Conservation (phyloP, 2,329 filamentous ascomycete species). For the Stagonosporopsis cucurbitacearum region DNA sequence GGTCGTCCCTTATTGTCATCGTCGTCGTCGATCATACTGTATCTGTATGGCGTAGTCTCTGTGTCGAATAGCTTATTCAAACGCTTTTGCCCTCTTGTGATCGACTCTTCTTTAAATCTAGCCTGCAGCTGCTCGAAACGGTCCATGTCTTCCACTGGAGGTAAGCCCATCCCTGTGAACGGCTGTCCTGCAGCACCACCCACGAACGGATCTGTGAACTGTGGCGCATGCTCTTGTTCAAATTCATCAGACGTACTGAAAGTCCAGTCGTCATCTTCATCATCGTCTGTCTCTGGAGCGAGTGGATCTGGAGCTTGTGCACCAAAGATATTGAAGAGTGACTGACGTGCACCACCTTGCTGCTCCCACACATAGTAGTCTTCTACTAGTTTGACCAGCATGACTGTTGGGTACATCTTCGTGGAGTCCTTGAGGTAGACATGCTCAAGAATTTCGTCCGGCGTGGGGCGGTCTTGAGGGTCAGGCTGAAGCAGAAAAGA, state of each 20-base stretch:
- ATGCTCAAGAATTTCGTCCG: slow-evolving; percentile 73
- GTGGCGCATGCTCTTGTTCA: slow-evolving; percentile 52
- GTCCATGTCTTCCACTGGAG: slow-evolving; percentile 39
- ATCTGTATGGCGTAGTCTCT: slow-evolving; percentile 63
- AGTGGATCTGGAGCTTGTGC: slow-evolving; percentile 63
- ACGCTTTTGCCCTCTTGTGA: slow-evolving; percentile 62
- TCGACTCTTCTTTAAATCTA: slow-evolving; percentile 63
- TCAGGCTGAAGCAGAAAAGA: slow-evolving; percentile 75
- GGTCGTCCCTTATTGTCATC: slow-evolving; percentile 50
- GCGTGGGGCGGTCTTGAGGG: slow-evolving; percentile 70
- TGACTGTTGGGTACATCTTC: slow-evolving; percentile 67
- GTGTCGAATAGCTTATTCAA: slow-evolving; percentile 66
- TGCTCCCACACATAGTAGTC: slow-evolving; percentile 79
- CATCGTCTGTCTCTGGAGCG: slow-evolving; percentile 49
- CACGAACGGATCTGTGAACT: slow-evolving; percentile 56
- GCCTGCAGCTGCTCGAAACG: slow-evolving; percentile 52
- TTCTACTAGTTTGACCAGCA: slow-evolving; percentile 70
- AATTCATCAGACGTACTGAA: slow-evolving; percentile 70
- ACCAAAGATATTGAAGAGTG: slow-evolving; percentile 66
- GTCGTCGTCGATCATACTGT: slow-evolving; percentile 59
- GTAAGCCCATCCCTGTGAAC: slow-evolving; percentile 48
- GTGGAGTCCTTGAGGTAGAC: slow-evolving; percentile 70
- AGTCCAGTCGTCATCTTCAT: slow-evolving; percentile 65
- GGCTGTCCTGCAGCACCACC: slow-evolving; percentile 32
- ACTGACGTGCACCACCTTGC: slow-evolving; percentile 72